These are phyloP conservation scores for Ceraceosorus bombacis DNA, from an alignment of 1,284 basidiomycete species.

Conservation along the genomic window DNA sequence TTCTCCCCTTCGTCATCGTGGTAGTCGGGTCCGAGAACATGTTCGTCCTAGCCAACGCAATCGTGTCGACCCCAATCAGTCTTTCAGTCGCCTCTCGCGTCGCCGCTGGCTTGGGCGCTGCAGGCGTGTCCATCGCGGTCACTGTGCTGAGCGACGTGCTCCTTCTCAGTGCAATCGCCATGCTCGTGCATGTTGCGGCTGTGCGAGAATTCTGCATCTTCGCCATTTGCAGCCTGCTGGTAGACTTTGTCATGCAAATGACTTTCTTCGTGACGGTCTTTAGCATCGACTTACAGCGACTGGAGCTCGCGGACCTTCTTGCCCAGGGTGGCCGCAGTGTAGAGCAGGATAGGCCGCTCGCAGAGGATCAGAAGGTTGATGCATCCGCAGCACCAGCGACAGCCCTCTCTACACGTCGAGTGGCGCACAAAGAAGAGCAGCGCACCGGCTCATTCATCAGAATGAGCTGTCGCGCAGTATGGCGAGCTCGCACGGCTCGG, in stretches of 20 bases:
- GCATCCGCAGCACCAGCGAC: background rate
- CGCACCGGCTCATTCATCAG: background rate
- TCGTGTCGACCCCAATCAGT: slow-evolving; percentile 78
- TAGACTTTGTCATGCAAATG: slow-evolving; percentile 90
- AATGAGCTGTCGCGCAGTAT: slow-evolving; percentile 16
- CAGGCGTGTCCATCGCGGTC: slow-evolving; percentile 81
- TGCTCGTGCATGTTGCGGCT: slow-evolving; percentile 64
- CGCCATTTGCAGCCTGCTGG: slow-evolving; percentile 83
- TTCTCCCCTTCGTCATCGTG: slow-evolving; percentile 85
- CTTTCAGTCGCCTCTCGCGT: slow-evolving; percentile 86
- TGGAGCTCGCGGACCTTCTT: slow-evolving; percentile 57
- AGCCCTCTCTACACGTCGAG: background rate
- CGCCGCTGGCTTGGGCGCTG: slow-evolving; percentile 74
- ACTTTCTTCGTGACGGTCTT: slow-evolving; percentile 84
- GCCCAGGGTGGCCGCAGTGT: slow-evolving; percentile 19
- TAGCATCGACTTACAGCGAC: slow-evolving; percentile 78
- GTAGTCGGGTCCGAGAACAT: slow-evolving; percentile 97
- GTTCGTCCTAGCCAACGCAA: slow-evolving; percentile 82
- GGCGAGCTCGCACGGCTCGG: slow-evolving; percentile 62
- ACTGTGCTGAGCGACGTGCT: slow-evolving; percentile 81
- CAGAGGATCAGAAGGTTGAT: background rate
- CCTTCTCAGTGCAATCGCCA: slow-evolving; percentile 70
- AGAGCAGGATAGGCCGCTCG: background rate
- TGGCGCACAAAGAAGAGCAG: background rate
- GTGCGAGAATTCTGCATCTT: slow-evolving; percentile 90